Conservation (phyloP, 805 yeast species). For the Metschnikowia colocasiae region DNA sequence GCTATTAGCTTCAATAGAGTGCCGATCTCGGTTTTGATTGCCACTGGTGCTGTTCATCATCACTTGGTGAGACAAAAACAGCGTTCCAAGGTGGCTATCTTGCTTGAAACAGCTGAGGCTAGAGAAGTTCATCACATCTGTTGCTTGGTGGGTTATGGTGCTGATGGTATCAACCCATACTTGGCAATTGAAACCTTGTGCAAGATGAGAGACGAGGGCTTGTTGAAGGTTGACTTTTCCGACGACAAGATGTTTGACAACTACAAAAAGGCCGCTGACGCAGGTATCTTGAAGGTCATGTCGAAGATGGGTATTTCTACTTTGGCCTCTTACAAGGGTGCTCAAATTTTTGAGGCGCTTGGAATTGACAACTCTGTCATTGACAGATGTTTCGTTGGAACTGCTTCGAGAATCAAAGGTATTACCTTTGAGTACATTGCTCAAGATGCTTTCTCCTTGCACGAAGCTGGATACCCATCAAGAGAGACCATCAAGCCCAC, state of each 20-base stretch:
- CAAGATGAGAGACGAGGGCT: slow-evolving; percentile 77
- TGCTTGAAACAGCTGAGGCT: slow-evolving; percentile 94
- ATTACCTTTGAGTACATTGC: slow-evolving; percentile 93
- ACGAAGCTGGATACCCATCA: slow-evolving; percentile 86
- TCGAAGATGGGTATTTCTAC: slow-evolving; percentile 99
- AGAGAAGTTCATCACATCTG: slow-evolving; percentile 96
- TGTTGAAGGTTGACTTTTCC: slow-evolving; percentile 53
- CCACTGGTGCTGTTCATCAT: slow-evolving; percentile 97
- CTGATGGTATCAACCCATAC: slow-evolving; percentile 93
- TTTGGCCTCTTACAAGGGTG: slow-evolving; percentile 97
- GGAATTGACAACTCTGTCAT: slow-evolving; percentile 95
- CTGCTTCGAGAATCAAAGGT: slow-evolving; percentile 96
- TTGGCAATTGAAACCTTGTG: slow-evolving; percentile 85
- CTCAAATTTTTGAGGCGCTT: slow-evolving; percentile 95
- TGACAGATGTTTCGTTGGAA: slow-evolving; percentile 94
- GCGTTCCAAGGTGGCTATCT: slow-evolving; percentile 89
- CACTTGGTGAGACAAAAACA: slow-evolving; percentile 93
- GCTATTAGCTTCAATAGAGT: slow-evolving; percentile 57
- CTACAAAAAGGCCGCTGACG: slow-evolving; percentile 80
- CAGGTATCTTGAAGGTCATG: slow-evolving; percentile 95
- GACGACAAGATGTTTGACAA: slow-evolving; percentile 64
- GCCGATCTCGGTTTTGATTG: slow-evolving; percentile 82
- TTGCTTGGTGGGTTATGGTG: slow-evolving; percentile 94
- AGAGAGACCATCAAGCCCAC: slow-evolving; percentile 67
- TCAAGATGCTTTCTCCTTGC: slow-evolving; percentile 92